Evolutionary conservation across 306 rosid genomes (phyloP).

Genomic region (Medicago arabica): DNA sequence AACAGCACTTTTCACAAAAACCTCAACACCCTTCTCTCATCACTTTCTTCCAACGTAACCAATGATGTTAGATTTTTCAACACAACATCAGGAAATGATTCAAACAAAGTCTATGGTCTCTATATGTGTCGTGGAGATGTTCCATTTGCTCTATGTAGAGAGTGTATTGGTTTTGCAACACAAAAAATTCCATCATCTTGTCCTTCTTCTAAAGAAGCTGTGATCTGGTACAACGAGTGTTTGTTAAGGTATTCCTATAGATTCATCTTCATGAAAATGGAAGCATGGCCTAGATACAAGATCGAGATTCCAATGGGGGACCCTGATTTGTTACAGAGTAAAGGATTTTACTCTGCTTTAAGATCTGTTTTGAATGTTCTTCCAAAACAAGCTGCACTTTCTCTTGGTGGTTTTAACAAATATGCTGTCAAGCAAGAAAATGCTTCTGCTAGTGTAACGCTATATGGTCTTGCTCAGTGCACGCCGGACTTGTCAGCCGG

Average conservation of each 20-base stretch:
- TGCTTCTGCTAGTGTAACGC: slow-evolving; percentile 11
- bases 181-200: slow-evolving; percentile 34
- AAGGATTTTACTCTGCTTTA: slow-evolving; percentile 38
- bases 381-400: slow-evolving; percentile 34
- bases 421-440: slow-evolving; percentile 46
- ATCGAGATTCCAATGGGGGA: slow-evolving; percentile 50
- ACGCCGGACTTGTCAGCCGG: slow-evolving; percentile 47
- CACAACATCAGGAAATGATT: slow-evolving; percentile 31
- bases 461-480: slow-evolving; percentile 59
- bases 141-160: slow-evolving; percentile 48
- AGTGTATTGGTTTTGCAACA: slow-evolving; percentile 50
- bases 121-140: slow-evolving; percentile 57
- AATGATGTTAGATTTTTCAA: slow-evolving; percentile 46
- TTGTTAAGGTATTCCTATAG: slow-evolving; percentile 46
- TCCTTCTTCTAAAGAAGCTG: slow-evolving; percentile 40
- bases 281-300: slow-evolving; percentile 43
- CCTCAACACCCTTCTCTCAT: slow-evolving; percentile 48
- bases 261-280: slow-evolving; percentile 43
- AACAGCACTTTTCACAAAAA: slow-evolving; percentile 47
- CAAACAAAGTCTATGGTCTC: slow-evolving; percentile 48
- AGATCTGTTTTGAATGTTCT: slow-evolving; percentile 37
- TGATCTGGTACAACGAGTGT: slow-evolving; percentile 60
- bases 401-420: slow-evolving; percentile 9
- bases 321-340: slow-evolving; percentile 36
- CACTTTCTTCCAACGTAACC: slow-evolving; percentile 49